These are phyloP conservation scores for Escovopsis sp. DNA, from an alignment of 2,329 filamentous ascomycete species.

Conservation along the genomic window DNA sequence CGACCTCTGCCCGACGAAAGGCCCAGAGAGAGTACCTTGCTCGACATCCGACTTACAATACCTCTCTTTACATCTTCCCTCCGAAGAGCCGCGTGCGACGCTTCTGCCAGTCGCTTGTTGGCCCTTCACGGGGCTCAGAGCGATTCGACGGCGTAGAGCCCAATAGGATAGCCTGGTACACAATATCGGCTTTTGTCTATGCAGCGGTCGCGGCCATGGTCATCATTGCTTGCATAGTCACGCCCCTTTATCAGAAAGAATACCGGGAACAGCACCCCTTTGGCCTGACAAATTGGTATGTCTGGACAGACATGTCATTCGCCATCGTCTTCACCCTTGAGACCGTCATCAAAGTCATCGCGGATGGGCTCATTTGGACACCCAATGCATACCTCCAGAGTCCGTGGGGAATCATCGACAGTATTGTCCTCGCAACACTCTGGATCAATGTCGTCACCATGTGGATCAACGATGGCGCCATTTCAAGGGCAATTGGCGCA, in stretches of 20 bases:
- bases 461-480: conserved; percentile 64
- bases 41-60: conserved; percentile 83
- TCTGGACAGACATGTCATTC: conserved; percentile 85
- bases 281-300: conserved; percentile 72
- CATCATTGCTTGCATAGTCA: conserved; percentile 85
- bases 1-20: conserved; percentile 66
- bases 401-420: conserved; percentile 94
- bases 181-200: conserved; percentile 88
- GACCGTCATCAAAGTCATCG: conserved; percentile 80
- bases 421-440: conserved; percentile 75
- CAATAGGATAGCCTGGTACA: conserved; percentile 80
- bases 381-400: conserved; percentile 95
- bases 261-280: conserved; percentile 53
- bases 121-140: conserved; percentile 73
- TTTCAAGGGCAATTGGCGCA: conserved; percentile 82
- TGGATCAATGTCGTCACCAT: conserved; percentile 90
- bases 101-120: conserved; percentile 78
- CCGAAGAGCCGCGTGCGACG: conserved; percentile 65
- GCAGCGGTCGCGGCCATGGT: conserved; percentile 94
- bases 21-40: conserved; percentile 84
- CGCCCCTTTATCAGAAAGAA: conserved; percentile 81
- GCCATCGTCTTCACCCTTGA: conserved; percentile 76
- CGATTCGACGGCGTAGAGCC: conserved; percentile 83
- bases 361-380: conserved; percentile 91
- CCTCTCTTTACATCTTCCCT: conserved; percentile 73